Evolutionary conservation across 306 rosid genomes (phyloP), one percentile per base, ranked within the genome.

Genomic region (Rosa chinensis): DNA sequence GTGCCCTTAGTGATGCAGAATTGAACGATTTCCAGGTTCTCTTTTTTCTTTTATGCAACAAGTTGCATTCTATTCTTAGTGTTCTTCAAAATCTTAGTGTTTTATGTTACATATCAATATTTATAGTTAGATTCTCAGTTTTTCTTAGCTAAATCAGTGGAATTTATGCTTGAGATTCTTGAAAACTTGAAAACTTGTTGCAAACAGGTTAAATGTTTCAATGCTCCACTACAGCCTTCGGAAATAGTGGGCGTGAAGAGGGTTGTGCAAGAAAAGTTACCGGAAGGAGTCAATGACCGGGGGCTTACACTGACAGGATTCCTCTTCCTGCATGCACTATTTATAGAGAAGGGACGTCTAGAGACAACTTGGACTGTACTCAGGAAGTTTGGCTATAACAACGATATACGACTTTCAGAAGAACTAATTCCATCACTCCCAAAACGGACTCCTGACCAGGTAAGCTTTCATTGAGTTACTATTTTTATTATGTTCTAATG

Each of bases 311-410:
- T 95, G 94, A 95, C 99, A 8, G 99, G 99, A 5, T 95, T 95
- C 82, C 92, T 95, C 32, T 95, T 95, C 87, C 97, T 95, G 68
- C 99, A 95, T 81, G 99, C 99, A 70, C 92, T 95, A 76, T 96
- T 95, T 82, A 93, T 95, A 79, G 98, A 93, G 81, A 93, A 91
- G 80, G 97, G 98, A 72, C 99, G 99, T 81, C 93, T 95, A 67
- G 99, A 95, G 87, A 93, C 98, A 78, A 93, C 99, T 14, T 95
- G 98, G 99, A 95, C 96, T 44, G 98, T 95, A 70, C 97, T 95
- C 25, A 90, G 99, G 83, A 95, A 91, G 85, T 93, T 92, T 85
- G 99, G 99, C 62, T 95, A 95, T 82, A 86, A 93, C 78, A 96
- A 95, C 84, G 99, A 95, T 72, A 93, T 95, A 84, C 90, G 86